Conservation (phyloP, 106 monocot species). For the Posidonia australis region DNA sequence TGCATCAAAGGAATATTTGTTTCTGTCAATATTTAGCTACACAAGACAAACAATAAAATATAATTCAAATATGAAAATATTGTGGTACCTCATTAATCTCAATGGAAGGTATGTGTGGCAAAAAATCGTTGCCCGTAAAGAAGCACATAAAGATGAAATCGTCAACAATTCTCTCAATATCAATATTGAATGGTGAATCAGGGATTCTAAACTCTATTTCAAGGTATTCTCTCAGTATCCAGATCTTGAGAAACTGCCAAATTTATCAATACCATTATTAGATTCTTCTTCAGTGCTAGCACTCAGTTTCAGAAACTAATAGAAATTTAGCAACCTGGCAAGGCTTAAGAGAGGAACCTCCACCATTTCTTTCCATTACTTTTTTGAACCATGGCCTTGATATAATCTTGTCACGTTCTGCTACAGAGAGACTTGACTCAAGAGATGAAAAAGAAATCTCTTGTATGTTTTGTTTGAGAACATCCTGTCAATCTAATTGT, state of each 20-base stretch:
- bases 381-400: slow-evolving; percentile 12
- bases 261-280: slow-evolving; percentile 1
- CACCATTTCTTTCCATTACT: neutral
- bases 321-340: slow-evolving; percentile 31
- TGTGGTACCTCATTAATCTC: slow-evolving; percentile 33
- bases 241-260: slow-evolving; percentile 56
- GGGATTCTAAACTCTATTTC: slow-evolving; percentile 27
- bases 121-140: slow-evolving; percentile 56
- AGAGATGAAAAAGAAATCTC: slow-evolving; percentile 3
- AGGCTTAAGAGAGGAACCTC: slow-evolving; percentile 1
- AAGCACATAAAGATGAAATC: slow-evolving; percentile 55
- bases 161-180: slow-evolving; percentile 42
- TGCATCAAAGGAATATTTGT: slow-evolving; percentile 3
- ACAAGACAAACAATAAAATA: too few species aligned
- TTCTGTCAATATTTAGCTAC: too few species aligned
- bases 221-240: slow-evolving; percentile 44
- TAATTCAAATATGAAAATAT: too few species aligned
- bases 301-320: too few species aligned
- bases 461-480: slow-evolving; percentile 1
- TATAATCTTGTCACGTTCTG: slow-evolving; percentile 3
- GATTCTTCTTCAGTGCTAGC: too few species aligned
- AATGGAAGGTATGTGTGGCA: slow-evolving; percentile 43
- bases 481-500: slow-evolving; percentile 13
- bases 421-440: neutral
- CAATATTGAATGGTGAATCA: slow-evolving; percentile 6